Conservation (phyloP, 1,284 basidiomycete species). For the Malassezia sympodialis region DNA sequence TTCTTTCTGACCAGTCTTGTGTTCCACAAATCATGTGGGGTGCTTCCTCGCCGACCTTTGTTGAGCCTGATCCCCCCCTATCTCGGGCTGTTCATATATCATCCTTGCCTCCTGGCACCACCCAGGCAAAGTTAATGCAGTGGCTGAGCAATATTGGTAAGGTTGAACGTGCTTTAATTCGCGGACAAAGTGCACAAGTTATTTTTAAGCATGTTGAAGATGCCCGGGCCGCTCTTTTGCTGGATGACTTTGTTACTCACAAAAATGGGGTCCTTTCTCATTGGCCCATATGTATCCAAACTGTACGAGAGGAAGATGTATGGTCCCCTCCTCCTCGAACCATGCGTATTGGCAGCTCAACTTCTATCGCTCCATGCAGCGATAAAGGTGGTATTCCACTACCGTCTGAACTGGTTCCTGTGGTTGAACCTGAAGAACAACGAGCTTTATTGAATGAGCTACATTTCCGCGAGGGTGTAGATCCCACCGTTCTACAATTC, state of each 20-base stretch:
- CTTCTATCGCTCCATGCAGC: slow-evolving; percentile 44
- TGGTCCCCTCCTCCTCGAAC: not conserved
- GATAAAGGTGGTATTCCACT: slow-evolving; percentile 46
- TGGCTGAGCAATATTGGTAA: not conserved
- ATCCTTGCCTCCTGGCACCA: not conserved
- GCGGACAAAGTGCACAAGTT: not conserved
- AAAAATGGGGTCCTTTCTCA: not conserved
- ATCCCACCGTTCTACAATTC: slow-evolving; percentile 20
- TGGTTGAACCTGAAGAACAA: slow-evolving; percentile 56
- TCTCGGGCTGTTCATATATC: slow-evolving; percentile 2
- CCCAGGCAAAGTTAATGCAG: not conserved
- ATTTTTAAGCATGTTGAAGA: slow-evolving; percentile 1
- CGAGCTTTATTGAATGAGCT: slow-evolving; percentile 55
- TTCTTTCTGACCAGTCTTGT: slow-evolving; percentile 2
- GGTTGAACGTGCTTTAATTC: not conserved
- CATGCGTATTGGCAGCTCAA: slow-evolving; percentile 34
- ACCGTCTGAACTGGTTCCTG: slow-evolving; percentile 36
- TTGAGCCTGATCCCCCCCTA: not conserved
- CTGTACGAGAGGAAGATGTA: slow-evolving; percentile 5
- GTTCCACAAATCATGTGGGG: slow-evolving; percentile 1
- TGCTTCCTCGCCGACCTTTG: not conserved
- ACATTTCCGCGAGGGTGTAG: slow-evolving; percentile 60
- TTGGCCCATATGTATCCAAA: not conserved
- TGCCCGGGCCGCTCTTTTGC: not conserved
- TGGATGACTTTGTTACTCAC: not conserved